Evolutionary conservation across 176 grass and related monocot species (phyloP).

Genomic region (Aegilops sharonensis): DNA sequence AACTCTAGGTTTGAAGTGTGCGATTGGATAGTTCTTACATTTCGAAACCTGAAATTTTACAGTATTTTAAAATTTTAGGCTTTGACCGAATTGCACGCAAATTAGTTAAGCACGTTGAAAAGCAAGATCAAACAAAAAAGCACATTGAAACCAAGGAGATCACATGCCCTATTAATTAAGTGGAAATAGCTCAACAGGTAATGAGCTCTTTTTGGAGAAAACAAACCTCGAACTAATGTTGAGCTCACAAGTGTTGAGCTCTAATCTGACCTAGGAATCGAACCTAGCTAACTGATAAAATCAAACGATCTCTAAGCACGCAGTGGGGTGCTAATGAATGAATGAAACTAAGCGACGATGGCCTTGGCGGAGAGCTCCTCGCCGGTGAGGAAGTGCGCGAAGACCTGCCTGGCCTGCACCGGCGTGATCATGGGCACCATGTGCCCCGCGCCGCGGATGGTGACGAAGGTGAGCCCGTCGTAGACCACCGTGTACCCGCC

Average conservation of each 20-base stretch:
- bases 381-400: constrained; percentile 57
- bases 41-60: too few relatives aligned
- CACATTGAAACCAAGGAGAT: too few relatives aligned
- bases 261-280: not conserved
- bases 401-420: constrained; percentile 49
- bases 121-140: too few relatives aligned
- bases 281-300: not conserved
- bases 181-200: not conserved
- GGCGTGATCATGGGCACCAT: constrained; percentile 76
- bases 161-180: not conserved
- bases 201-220: not conserved
- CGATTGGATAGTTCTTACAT: too few relatives aligned
- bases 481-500: constrained; percentile 76
- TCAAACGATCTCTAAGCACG: not conserved
- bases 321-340: not conserved
- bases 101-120: too few relatives aligned
- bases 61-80: too few relatives aligned
- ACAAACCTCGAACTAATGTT: not conserved
- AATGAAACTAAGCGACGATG: not conserved
- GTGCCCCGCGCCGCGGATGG: constrained; percentile 75
- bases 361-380: constrained; percentile 44
- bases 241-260: not conserved
- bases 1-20: too few relatives aligned
- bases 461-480: constrained; percentile 81
- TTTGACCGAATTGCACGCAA: too few relatives aligned